Percentiles rank a stretch among this genome's conserved stretches.
Conservation (phyloP, 305 asterid genomes). For the Petunia hybrid region DNA sequence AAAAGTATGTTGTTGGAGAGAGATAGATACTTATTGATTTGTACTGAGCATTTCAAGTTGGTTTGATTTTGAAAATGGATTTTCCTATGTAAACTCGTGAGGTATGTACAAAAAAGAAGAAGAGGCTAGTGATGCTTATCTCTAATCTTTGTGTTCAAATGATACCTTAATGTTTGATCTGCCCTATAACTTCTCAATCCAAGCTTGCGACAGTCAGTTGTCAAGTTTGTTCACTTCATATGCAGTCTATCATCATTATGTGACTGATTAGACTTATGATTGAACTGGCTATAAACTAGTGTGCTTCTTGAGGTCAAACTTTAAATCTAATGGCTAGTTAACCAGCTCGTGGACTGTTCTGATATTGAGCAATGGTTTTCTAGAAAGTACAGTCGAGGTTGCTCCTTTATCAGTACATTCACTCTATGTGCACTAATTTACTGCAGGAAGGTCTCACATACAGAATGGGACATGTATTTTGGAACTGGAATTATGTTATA, state of each 20-base stretch:
- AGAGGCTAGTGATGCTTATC: neutral
- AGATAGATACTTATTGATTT: constrained; percentile 3
- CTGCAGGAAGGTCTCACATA: constrained; percentile 77
- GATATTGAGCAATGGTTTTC: constrained; percentile 47
- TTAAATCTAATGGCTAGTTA: constrained; percentile 15
- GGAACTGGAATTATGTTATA: constrained; percentile 66
- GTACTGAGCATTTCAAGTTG: constrained; percentile 10
- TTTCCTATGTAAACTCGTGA: constrained; percentile 2
- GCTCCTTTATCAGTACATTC: constrained; percentile 66
- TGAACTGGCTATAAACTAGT: constrained; percentile 19
- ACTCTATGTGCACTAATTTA: constrained; percentile 70
- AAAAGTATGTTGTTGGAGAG: neutral
- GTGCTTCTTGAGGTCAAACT: constrained; percentile 25
- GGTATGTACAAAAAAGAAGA: neutral
- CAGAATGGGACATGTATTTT: constrained; percentile 74
- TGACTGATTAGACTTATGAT: constrained; percentile 3
- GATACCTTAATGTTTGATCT: constrained; percentile 12
- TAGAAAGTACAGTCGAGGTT: constrained; percentile 52
- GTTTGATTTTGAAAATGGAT: neutral
- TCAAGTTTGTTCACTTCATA: constrained; percentile 6
- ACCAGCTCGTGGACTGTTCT: constrained; percentile 7
- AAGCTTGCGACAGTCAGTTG: constrained; percentile 22
- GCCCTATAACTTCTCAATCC: neutral
- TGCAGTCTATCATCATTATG: neutral
- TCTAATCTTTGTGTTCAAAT: neutral